Evolutionary conservation across 805 yeast species (phyloP), one percentile per base, ranked within the genome.

Genomic region (Spathaspora girioi): DNA sequence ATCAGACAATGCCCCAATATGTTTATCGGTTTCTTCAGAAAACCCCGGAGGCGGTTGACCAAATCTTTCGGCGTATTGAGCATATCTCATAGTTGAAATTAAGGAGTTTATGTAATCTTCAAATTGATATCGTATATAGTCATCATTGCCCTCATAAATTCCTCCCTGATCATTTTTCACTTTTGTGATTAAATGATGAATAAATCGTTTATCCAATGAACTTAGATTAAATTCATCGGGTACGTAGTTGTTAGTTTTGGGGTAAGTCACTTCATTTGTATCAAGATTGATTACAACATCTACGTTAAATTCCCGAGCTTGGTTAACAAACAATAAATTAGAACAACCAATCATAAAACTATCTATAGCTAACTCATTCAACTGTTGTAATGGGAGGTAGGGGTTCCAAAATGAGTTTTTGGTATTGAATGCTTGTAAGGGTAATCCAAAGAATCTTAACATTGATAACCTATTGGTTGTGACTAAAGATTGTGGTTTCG

Each of bases 331-430:
- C 40, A 94, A 71, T 41, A 92, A 83, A 68, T 94, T 94, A 4
- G 97, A 91, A 42, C 96, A 85, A 0, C 99, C 99, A 46, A 89
- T 79, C 62, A 89, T 70, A 57, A 82, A 94, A 63, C 83, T 83
- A 35, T 77, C 71, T 0, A 92, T 79, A 31, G 73, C 75, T 48
- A 94, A 73, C 58, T 87, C 91, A 48, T 87, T 87, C 50, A 93
- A 71, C 63, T 93, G 98, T 66, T 93, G 99, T 50, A 94, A 71
- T 0, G 98, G 96, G n/a, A 92, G 77, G 68, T 93, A 94, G 1
- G 99, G 98, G 58, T 87, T 86, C 76, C 96, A 92, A 53, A 93
- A 77, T 1, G 96, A 91, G 43, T 96, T 96, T 57, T 82, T 80
- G 7, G 78, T 74, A 47, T 90, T 90, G 68, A 94, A 94, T 1